Base-by-base conservation (phyloP, 2,329 filamentous ascomycete species). In the Dothideomycetidae sp. region DNA sequence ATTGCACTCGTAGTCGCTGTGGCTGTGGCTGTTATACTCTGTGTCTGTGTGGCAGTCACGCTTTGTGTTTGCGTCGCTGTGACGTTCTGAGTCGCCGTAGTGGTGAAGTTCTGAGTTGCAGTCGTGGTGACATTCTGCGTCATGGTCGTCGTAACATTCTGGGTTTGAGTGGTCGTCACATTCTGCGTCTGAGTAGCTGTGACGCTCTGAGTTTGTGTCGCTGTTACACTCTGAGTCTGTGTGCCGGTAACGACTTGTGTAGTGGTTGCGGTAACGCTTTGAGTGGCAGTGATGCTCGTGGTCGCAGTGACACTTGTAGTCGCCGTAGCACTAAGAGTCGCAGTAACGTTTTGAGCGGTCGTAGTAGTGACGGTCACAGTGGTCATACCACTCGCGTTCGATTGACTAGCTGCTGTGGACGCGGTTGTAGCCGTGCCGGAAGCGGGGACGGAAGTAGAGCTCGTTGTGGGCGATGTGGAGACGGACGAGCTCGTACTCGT, bases 1-100 rank as follows among this genome's bases (percentile, higher is more conserved):
- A n/a, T 13, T 15, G 36, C 30, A 11, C 19, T 38, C 12, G 19
- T 18, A 11, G 29, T 38, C 3, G 15, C 16, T 7, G 36, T 38
- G 11, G 28, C 29, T 13, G 36, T 38, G 10, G 28, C 36, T 13
- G 36, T 37, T 5, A 37, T 28, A 17, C 23, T 30, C 12, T 37
- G 34, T 3, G 34, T 38, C 21, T 36, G 35, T 2, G 26, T 37
- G 18, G 29, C 14, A 12, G 18, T n/a, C n/a, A 31, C 9, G n/a
- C 29, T 11, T 13, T 36, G 33, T 10, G 33, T 36, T 4, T 13
- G 14, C 10, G 33, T 36, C 10, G 17, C 33, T 4, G 33, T 36
- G 11, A 36, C 18, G 16, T 23, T 36, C 11, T 28, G 33, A 16
- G 21, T 29, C 14, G 26, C n/a, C 2, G 31, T 33, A 5, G 31